phyloP scores from a whole-genome alignment of 768 basidiomycete genomes.

The Neoboletus magnificus region DNA sequence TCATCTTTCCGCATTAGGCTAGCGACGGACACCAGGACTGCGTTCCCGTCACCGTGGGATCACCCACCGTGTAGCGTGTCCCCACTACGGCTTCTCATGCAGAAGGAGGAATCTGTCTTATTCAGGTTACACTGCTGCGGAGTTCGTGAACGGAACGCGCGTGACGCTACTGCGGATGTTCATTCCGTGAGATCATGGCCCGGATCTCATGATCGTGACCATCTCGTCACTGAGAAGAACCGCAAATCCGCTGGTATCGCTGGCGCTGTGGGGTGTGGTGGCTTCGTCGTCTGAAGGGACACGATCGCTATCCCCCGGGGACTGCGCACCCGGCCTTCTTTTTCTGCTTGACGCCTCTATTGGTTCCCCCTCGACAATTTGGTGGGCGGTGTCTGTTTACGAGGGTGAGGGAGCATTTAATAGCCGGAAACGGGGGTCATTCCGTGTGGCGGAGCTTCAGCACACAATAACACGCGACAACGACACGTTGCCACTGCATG shows the following conservation, averaged over 20 bases:
- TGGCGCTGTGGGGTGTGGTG: conserved; percentile 3
- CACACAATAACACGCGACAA: conserved; percentile 8
- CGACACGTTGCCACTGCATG: conserved; percentile 9
- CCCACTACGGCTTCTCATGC: neutral
- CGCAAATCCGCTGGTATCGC: neutral
- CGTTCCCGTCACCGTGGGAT: conserved; percentile 18
- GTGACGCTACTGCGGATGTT: neutral
- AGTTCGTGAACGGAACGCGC: conserved; percentile 6
- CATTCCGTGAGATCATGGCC: conserved; percentile 11
- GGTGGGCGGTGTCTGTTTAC: neutral
- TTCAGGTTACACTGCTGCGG: conserved; percentile 11
- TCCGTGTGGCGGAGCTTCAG: conserved; percentile 10
- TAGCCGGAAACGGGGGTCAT: conserved; percentile 16
- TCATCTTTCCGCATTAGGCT: neutral
- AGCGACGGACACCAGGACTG: neutral
- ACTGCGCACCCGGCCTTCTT: too few relatives aligned
- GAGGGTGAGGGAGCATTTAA: conserved; percentile 1
- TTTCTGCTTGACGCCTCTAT: neutral
- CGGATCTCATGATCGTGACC: conserved; percentile 11
- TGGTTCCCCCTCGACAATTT: neutral
- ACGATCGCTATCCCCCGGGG: too few relatives aligned
- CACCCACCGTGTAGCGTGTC: neutral
- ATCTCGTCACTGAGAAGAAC: neutral
- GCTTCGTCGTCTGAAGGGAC: conserved; percentile 8
- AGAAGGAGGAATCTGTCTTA: neutral